Evolutionary conservation across 805 yeast species (phyloP).

Genomic region (Teunomyces stri): DNA sequence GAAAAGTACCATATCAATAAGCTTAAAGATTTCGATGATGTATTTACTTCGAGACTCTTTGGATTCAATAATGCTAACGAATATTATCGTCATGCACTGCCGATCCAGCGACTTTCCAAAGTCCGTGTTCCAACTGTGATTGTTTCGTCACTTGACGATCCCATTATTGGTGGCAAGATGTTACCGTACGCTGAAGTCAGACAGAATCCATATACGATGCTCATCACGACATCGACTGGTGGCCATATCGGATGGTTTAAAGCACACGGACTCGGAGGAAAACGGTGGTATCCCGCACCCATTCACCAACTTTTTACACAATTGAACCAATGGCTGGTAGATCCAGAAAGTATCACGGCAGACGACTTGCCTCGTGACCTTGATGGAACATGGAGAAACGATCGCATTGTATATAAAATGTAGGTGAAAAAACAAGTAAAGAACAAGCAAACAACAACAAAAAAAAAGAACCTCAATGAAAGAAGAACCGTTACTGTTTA

Average conservation of each 20-base stretch:
- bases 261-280: conserved; percentile 13
- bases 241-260: conserved; percentile 65
- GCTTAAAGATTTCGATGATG: conserved; percentile 58
- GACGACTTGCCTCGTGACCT: conserved; percentile 27
- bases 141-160: conserved; percentile 66
- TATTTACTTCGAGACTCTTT: conserved; percentile 57
- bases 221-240: conserved; percentile 62
- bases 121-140: conserved; percentile 62
- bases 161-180: conserved; percentile 53
- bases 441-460: neutral
- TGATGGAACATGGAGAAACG: conserved; percentile 32
- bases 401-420: conserved; percentile 21
- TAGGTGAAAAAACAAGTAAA: neutral
- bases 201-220: conserved; percentile 56
- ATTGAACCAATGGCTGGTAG: conserved; percentile 27
- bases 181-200: conserved; percentile 51
- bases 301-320: conserved; percentile 32
- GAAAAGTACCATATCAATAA: conserved; percentile 29
- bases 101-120: conserved; percentile 52
- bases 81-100: conserved; percentile 66
- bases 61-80: conserved; percentile 62
- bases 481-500: neutral
- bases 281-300: conserved; percentile 41
- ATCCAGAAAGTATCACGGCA: conserved; percentile 9
- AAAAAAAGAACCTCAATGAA: neutral